Percentiles rank a stretch among this genome's conserved stretches.
Evolutionary conservation across 345 rosid genomes (phyloP).

Genomic region (Arabidopsis suecica): DNA sequence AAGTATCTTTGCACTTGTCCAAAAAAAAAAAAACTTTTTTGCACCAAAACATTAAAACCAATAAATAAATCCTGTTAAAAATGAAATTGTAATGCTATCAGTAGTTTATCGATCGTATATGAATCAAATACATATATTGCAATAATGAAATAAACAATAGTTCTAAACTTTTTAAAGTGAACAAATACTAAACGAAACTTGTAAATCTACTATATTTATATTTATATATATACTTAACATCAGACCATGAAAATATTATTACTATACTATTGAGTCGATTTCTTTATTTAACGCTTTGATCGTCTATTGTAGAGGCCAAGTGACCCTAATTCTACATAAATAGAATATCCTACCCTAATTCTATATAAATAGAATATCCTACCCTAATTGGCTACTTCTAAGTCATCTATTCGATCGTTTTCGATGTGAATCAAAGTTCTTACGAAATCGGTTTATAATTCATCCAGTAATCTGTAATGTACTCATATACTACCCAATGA

Average conservation of each 20-base stretch:
- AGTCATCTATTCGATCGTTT: neutral
- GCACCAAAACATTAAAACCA: neutral
- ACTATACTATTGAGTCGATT: neutral
- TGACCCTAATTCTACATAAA: neutral
- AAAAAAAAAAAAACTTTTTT: too few species aligned
- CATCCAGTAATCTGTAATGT: neutral
- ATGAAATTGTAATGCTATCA: neutral
- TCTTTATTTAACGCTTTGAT: neutral
- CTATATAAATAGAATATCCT: neutral
- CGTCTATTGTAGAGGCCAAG: neutral
- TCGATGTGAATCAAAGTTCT: neutral
- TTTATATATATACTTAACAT: neutral
- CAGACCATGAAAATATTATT: neutral
- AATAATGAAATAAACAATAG: too few species aligned
- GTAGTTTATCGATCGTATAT: neutral
- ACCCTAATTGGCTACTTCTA: neutral
- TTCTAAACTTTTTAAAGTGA: neutral
- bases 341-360: neutral
- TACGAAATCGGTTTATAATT: neutral
- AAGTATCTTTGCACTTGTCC: neutral
- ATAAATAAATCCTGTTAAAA: neutral
- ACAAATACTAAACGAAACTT: neutral
- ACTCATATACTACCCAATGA: neutral
- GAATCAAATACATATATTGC: neutral
- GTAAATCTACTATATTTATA: neutral